Conservation (phyloP, 2,329 filamentous ascomycete species). For the Pestalotiopsis sp. region DNA sequence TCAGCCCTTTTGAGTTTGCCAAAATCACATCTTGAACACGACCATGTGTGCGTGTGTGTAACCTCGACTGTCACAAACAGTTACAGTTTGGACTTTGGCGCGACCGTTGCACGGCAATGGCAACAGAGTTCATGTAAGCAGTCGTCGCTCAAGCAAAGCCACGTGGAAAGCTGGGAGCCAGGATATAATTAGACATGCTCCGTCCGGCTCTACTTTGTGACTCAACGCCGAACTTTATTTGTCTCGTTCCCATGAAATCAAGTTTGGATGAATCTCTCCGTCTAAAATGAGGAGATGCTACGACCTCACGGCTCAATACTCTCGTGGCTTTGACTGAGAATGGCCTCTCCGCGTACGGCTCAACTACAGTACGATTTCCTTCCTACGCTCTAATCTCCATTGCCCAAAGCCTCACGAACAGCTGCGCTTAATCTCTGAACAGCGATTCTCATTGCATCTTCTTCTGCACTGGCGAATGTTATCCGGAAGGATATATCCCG, state of each 20-base stretch:
- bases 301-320: too few relatives aligned
- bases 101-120: background rate
- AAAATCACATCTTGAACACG: background rate
- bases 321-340: too few relatives aligned
- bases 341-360: too few relatives aligned
- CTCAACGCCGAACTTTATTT: background rate
- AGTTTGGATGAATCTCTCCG: too few relatives aligned
- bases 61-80: background rate
- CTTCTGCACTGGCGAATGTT: conserved; percentile 81
- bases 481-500: conserved; percentile 81
- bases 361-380: background rate
- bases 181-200: background rate
- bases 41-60: background rate
- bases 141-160: background rate
- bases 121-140: background rate
- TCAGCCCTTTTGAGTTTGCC: background rate
- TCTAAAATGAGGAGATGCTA: too few relatives aligned
- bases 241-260: too few relatives aligned
- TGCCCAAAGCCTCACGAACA: conserved; percentile 56
- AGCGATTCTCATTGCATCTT: conserved; percentile 68
- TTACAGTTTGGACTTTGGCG: background rate
- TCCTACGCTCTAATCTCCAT: background rate
- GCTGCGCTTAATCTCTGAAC: conserved; percentile 76
- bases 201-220: background rate
- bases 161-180: background rate